These are phyloP conservation scores for Cenococcum geophilum DNA, from an alignment of 495 filamentous ascomycete species.

Conservation along the genomic window DNA sequence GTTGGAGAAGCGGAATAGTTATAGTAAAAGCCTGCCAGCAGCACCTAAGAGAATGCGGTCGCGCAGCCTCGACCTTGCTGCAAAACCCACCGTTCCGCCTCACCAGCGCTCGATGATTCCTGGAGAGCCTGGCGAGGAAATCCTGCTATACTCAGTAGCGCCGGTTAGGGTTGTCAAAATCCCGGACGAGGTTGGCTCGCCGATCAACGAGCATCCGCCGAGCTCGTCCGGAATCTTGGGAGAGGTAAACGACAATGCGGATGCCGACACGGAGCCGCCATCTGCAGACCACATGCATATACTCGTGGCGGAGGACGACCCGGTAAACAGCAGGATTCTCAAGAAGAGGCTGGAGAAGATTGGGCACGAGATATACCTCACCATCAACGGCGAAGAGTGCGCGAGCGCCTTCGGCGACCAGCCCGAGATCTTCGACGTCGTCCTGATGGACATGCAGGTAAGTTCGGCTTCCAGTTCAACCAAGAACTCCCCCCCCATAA, in stretches of 20 bases:
- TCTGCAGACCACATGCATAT: conserved; percentile 51
- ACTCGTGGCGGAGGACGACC: conserved; percentile 87
- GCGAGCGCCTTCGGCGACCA: conserved; percentile 59
- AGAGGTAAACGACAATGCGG: conserved; percentile 3
- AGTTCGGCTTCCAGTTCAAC: too few relatives aligned
- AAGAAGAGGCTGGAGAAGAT: conserved; percentile 76
- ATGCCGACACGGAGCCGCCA: not conserved
- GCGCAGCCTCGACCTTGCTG: conserved; percentile 14
- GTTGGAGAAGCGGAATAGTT: conserved; percentile 18
- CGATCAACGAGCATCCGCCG: not conserved
- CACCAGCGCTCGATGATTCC: conserved; percentile 31
- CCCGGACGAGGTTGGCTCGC: conserved; percentile 31
- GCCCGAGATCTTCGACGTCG: conserved; percentile 61
- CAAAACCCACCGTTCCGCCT: conserved; percentile 14
- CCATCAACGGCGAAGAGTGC: conserved; percentile 84
- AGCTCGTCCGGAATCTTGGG: conserved; percentile 20
- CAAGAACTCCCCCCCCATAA: too few relatives aligned
- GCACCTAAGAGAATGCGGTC: conserved; percentile 13
- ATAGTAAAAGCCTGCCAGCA: not conserved
- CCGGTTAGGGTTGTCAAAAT: conserved; percentile 43
- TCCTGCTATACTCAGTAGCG: conserved; percentile 40
- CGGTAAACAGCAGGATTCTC: conserved; percentile 83
- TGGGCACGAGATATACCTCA: conserved; percentile 66
- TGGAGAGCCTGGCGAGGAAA: conserved; percentile 38
- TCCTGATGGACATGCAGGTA: conserved; percentile 96